These are phyloP conservation scores for Paraphoma sp. DNA, from an alignment of 2,329 filamentous ascomycete species.

Conservation along the genomic window DNA sequence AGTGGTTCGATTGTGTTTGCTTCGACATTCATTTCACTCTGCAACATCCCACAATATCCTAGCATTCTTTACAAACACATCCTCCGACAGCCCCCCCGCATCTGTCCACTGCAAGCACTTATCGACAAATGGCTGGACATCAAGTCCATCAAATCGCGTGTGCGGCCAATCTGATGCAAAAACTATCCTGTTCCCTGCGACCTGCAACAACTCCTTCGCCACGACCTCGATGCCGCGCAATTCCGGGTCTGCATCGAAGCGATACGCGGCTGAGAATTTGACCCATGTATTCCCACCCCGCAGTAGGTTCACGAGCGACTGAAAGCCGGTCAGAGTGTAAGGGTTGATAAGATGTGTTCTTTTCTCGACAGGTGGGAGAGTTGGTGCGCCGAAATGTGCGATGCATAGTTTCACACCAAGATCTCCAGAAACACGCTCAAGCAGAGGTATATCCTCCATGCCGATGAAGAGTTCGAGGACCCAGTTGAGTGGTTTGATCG, in stretches of 20 bases:
- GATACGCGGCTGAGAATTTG: slow-evolving; percentile 66
- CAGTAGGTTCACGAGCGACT: slow-evolving; percentile 56
- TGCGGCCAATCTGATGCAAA: slow-evolving; percentile 72
- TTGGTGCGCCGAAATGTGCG: slow-evolving; percentile 65
- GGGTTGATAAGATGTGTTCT: slow-evolving; percentile 29
- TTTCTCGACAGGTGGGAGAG: slow-evolving; percentile 31
- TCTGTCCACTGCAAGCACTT: slow-evolving; percentile 57
- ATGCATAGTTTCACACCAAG: slow-evolving; percentile 63
- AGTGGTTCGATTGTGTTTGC: too few relatives aligned
- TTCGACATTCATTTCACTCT: neutral
- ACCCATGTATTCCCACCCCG: slow-evolving; percentile 59
- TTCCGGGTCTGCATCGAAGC: slow-evolving; percentile 55
- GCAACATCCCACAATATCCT: slow-evolving; percentile 56
- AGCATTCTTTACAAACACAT: slow-evolving; percentile 64
- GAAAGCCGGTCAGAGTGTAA: slow-evolving; percentile 58
- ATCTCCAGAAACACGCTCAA: slow-evolving; percentile 52
- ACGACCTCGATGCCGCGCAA: slow-evolving; percentile 58
- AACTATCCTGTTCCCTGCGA: slow-evolving; percentile 53
- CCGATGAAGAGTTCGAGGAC: slow-evolving; percentile 65
- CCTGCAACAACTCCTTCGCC: slow-evolving; percentile 52
- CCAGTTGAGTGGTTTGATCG: slow-evolving; percentile 61
- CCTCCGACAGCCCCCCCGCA: slow-evolving; percentile 56
- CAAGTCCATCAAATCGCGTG: slow-evolving; percentile 64
- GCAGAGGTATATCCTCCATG: slow-evolving; percentile 56
- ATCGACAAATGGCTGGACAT: slow-evolving; percentile 63